Evolutionary conservation across 257 asterid species (phyloP).

Genomic region (Solanum habrochaites): DNA sequence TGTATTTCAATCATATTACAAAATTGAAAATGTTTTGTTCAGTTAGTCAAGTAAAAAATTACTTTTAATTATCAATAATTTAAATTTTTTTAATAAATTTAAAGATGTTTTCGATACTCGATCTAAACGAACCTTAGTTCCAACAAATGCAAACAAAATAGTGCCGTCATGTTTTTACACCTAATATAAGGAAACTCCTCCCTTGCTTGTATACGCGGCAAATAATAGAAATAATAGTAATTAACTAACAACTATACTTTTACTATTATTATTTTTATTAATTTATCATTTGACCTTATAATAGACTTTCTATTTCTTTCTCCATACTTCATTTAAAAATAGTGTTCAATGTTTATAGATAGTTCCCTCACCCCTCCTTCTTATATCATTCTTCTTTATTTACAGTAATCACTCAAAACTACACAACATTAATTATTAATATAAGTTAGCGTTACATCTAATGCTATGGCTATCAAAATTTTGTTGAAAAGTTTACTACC

Average conservation of each 20-base stretch:
- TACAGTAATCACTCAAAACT: not conserved
- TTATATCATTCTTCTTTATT: not conserved
- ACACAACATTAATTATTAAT: not conserved
- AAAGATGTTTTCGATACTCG: too few relatives aligned
- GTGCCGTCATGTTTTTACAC: not conserved
- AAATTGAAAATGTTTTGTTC: too few relatives aligned
- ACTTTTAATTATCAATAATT: too few relatives aligned
- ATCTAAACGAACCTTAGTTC: not conserved
- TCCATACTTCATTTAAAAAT: not conserved
- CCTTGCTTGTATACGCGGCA: not conserved
- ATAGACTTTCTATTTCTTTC: not conserved
- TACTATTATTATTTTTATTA: not conserved
- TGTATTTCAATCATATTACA: not conserved
- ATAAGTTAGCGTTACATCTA: not conserved
- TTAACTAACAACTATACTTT: not conserved
- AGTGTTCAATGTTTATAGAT: not conserved
- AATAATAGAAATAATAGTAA: not conserved
- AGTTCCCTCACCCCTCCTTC: not conserved
- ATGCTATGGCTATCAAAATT: slow-evolving; percentile 9
- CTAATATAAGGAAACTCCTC: not conserved
- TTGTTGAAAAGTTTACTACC: slow-evolving; percentile 4
- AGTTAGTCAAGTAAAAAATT: too few relatives aligned
- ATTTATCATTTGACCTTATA: not conserved
- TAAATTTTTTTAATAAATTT: too few relatives aligned
- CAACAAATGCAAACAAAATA: not conserved